Base-by-base conservation (phyloP, 257 asterid genomes). In the Eustoma russellianum region DNA sequence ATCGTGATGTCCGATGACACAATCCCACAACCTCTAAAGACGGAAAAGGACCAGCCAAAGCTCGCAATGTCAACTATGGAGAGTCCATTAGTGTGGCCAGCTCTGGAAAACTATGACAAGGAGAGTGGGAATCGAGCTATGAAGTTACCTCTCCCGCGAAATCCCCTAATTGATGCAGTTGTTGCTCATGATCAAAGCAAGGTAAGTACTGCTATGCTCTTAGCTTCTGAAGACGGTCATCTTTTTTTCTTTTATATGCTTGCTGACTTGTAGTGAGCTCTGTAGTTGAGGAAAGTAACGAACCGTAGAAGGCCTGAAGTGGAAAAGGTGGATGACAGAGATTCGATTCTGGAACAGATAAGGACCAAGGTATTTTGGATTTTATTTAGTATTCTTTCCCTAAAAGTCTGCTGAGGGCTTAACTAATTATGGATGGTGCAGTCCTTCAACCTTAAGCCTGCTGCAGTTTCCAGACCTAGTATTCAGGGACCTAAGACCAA, bases 391-490 rank as follows among this genome's bases (percentile, higher is more conserved):
- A 40, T 33, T 17, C 1, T 17, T 11, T 51, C n/a, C n/a, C 33
- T 56, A 41, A 2, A 44, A 13, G 47, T 53, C 40, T 62, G 66
- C 65, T 44, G 34, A 71, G 73, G 62, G 61, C 75, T 60, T 52
- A 74, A 44, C 61, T n/a, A 50, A 54, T 40, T 33, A 56, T 70
- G 48, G 16, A 34, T 65, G 60, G 57, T 64, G 43, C 79, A 89
- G 97, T 81, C 97, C 62, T 89, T 83, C 85, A 89, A 76, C 75
- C 66, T 89, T 79, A 89, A 76, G 72, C 95, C 93, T 50, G 77
- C 95, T 19, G 66, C 60, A 50, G 67, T 69, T 41, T 67, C 82
- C 55, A 76, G 94, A 56, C 90, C 97, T 44, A 83, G 69, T 63
- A 50, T 79, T 75, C 86, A 66, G 59, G 94, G 79, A 49, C 95